These are phyloP conservation scores for Protomyces inundatus DNA, from an alignment of 1,139 yeast species.

Conservation along the genomic window DNA sequence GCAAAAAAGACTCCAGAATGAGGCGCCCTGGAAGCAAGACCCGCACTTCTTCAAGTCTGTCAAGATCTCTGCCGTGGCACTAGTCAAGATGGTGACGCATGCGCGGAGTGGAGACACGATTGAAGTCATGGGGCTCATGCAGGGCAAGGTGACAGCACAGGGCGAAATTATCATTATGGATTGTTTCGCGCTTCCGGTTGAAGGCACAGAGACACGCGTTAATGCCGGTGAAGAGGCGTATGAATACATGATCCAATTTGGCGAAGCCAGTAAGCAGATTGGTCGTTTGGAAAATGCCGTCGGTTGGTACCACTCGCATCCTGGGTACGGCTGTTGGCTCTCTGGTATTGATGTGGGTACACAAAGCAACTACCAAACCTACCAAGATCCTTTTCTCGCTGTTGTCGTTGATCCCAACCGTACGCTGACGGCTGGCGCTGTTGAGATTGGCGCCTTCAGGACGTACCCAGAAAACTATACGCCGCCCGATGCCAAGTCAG, in stretches of 20 bases:
- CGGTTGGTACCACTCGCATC: constrained; percentile 87
- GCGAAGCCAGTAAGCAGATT: constrained; percentile 54
- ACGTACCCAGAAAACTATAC: constrained; percentile 55
- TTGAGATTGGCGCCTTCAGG: constrained; percentile 89
- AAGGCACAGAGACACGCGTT: constrained; percentile 92
- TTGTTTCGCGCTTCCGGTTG: constrained; percentile 82
- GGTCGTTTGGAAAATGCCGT: constrained; percentile 61
- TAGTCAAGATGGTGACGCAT: constrained; percentile 69
- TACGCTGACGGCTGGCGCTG: constrained; percentile 57
- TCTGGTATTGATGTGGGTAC: constrained; percentile 76
- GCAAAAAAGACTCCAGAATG: constrained; percentile 36
- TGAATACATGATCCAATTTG: constrained; percentile 85
- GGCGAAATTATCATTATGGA: constrained; percentile 68
- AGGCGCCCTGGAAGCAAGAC: constrained; percentile 47
- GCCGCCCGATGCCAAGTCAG: constrained; percentile 32
- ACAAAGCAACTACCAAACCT: constrained; percentile 69
- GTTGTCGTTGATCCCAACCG: constrained; percentile 78
- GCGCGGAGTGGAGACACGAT: constrained; percentile 83
- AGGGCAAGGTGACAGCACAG: constrained; percentile 59
- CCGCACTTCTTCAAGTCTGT: constrained; percentile 63
- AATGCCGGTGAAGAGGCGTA: constrained; percentile 92
- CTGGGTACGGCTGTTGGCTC: constrained; percentile 62
- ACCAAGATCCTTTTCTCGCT: constrained; percentile 88
- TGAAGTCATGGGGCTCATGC: constrained; percentile 92
- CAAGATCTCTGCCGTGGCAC: constrained; percentile 66